Conservation (phyloP, 2,329 filamentous ascomycete species). For the Fusarium burgessii region DNA sequence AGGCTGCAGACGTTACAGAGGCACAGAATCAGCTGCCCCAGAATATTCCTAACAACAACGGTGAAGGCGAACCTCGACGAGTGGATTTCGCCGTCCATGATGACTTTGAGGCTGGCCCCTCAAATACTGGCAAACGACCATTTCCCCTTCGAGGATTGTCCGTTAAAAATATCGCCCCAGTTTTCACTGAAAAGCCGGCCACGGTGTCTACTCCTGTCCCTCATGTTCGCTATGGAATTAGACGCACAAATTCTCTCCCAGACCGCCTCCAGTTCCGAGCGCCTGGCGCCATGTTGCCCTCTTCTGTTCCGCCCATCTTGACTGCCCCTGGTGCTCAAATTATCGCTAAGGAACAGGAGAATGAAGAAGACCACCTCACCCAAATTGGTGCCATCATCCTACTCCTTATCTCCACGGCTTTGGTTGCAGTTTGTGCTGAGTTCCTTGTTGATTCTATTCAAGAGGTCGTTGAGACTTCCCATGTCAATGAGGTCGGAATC, state of each 20-base stretch:
- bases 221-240: conserved; percentile 72
- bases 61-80: conserved; percentile 61
- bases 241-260: conserved; percentile 79
- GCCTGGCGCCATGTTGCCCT: conserved; percentile 63
- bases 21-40: conserved; percentile 51
- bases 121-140: conserved; percentile 52
- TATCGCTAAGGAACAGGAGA: conserved; percentile 47
- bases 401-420: conserved; percentile 71
- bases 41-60: conserved; percentile 25
- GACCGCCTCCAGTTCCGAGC: conserved; percentile 69
- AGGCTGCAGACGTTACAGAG: conserved; percentile 42
- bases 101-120: conserved; percentile 39
- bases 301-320: conserved; percentile 58
- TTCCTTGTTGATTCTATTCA: conserved; percentile 77
- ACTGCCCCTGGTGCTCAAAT: conserved; percentile 44
- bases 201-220: conserved; percentile 62
- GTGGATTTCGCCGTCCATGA: conserved; percentile 67
- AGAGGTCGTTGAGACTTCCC: conserved; percentile 67
- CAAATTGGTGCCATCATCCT: conserved; percentile 70
- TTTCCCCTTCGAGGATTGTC: conserved; percentile 72
- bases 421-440: conserved; percentile 77
- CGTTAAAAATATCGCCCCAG: conserved; percentile 76
- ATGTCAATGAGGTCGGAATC: conserved; percentile 74
- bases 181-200: conserved; percentile 67
- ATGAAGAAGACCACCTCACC: conserved; percentile 63